Conservation (phyloP, 805 yeast species). For the Danielia oregonensis region DNA sequence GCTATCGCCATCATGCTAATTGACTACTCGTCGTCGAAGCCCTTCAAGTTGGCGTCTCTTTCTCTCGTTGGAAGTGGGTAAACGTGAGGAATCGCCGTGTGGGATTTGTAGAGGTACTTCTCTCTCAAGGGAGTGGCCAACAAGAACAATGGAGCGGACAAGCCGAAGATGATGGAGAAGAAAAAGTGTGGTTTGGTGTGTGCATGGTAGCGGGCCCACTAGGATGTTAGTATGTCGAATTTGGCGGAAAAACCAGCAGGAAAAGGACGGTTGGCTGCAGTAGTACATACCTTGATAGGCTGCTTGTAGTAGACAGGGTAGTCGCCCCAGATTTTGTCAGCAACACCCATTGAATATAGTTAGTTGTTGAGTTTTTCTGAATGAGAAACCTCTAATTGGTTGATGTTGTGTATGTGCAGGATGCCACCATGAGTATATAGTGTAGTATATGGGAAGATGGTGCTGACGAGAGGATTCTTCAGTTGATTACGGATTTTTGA, state of each 20-base stretch:
- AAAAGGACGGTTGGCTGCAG: no score
- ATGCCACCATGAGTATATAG: no score
- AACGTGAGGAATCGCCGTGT: constrained; percentile 59
- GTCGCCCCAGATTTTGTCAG: constrained; percentile 44
- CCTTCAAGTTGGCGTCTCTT: constrained; percentile 46
- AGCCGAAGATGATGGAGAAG: constrained; percentile 59
- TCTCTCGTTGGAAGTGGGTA: constrained; percentile 55
- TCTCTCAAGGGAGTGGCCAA: constrained; percentile 67
- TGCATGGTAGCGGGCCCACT: constrained; percentile 75
- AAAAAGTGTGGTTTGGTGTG: constrained; percentile 74
- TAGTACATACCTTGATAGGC: constrained; percentile 58
- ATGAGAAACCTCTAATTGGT: constrained; percentile 5
- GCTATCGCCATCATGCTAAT: no score
- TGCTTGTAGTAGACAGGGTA: constrained; percentile 58
- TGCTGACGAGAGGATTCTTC: no score
- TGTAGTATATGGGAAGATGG: no score
- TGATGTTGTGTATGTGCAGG: no score
- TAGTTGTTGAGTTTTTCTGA: constrained; percentile 4
- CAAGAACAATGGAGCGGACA: constrained; percentile 63
- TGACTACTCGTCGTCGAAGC: constrained; percentile 57
- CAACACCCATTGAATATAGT: constrained; percentile 14
- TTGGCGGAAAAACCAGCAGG: no score
- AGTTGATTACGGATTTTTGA: no score
- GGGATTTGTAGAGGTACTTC: constrained; percentile 61
- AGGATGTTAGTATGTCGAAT: constrained; percentile 17